Evolutionary conservation across 495 filamentous ascomycete species (phyloP).

Genomic region (Penicillium waksmanii): DNA sequence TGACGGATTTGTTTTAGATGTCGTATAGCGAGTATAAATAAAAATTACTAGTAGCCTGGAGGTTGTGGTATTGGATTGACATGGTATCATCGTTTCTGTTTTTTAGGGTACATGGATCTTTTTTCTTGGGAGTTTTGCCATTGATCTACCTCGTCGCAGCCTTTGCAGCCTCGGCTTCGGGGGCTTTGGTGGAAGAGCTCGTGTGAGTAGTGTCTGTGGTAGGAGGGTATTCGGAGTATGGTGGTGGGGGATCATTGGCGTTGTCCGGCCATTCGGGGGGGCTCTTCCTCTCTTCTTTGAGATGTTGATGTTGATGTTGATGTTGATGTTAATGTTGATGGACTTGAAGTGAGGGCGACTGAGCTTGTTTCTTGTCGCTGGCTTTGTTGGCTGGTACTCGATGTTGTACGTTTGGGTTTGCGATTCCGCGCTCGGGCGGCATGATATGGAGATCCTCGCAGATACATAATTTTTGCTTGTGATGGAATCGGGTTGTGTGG

Average conservation of each 20-base stretch:
- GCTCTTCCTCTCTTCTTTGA: neutral
- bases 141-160: neutral
- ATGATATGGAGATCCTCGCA: slow-evolving; percentile 2
- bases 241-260: neutral
- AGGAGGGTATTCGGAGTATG: slow-evolving; percentile 1
- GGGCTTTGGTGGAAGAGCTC: neutral
- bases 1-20: slow-evolving; percentile 54
- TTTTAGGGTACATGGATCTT: neutral
- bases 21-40: no score
- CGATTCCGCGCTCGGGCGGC: slow-evolving; percentile 2
- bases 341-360: neutral
- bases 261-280: neutral
- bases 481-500: neutral
- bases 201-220: neutral
- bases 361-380: neutral
- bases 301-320: neutral
- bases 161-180: neutral
- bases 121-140: neutral
- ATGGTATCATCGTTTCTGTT: neutral
- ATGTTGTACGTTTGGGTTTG: neutral
- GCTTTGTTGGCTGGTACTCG: neutral
- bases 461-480: neutral
- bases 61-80: neutral
- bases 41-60: no score
- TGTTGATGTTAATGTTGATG: neutral